Base-by-base conservation (phyloP, 345 rosid species). In the Angophora floribunda region DNA sequence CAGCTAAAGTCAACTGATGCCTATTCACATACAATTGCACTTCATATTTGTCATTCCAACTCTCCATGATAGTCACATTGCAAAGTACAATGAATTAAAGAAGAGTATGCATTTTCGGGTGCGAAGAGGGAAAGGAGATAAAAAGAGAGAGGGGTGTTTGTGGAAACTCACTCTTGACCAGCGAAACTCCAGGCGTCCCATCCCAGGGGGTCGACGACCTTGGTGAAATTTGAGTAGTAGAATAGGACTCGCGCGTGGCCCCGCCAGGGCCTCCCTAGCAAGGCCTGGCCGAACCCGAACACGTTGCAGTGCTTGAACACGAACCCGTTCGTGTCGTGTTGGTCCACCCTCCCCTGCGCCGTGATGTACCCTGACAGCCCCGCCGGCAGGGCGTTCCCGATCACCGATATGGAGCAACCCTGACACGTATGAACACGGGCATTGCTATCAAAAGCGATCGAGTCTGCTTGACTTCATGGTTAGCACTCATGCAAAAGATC, bases 241-340 rank as follows among this genome's bases (percentile, higher is more conserved):
- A 95, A 95, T 4, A 95, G 6, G 13, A 95, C 96, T 86, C 96
- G 94, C 1, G 96, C 86, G n/a, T 82, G 90, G 1, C 44, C 84
- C 89, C 97, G 90, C 96, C 96, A 94, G 5, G 96, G 94, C 88
- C 97, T 93, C 5, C 96, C 96, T 32, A 95, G 32, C 13, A 41
- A 89, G 15, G 94, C n/a, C 15, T 87, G 32, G 9, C 95, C 95
- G 24, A 1, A 67, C 5, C 96, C 97, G 53, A 50, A 52, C 4
- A 95, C 92, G 7, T 47, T 61, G 89, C 96, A 94, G 45, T 86
- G 51, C 90, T 91, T 94, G 93, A 95, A 95, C 53, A 95, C 94
- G 86, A 95, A 94, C 59, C 95, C 96, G 28, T 87, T 90, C 15
- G 91, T 9, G 9, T 94, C 96, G 6, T 47, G 32, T 26, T 92